Conservation (phyloP, 805 yeast species). For the Kazachstania africana region DNA sequence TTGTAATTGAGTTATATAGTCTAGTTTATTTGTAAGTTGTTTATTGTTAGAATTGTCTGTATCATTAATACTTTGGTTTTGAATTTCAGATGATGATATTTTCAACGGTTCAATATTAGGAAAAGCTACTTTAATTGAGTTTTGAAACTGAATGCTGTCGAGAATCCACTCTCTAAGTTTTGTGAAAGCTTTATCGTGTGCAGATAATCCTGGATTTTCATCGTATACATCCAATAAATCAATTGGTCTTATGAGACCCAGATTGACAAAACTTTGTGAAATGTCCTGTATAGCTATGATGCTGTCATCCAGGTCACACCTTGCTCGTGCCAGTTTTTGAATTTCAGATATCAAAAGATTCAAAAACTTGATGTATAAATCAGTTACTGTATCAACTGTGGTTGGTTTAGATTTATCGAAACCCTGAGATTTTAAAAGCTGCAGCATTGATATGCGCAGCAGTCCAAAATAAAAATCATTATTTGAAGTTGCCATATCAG, state of each 20-base stretch:
- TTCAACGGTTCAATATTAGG: conserved; percentile 19
- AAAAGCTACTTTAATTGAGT: conserved; percentile 30
- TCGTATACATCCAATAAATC: conserved; percentile 42
- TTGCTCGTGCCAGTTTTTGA: conserved; percentile 34
- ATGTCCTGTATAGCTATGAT: conserved; percentile 51
- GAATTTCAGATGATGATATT: conserved; percentile 6
- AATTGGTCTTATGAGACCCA: conserved; percentile 51
- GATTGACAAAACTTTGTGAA: conserved; percentile 53
- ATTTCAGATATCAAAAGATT: conserved; percentile 42
- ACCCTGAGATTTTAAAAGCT: conserved; percentile 63
- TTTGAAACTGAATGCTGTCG: conserved; percentile 31
- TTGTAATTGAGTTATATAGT: conserved; percentile 15
- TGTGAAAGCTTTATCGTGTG: conserved; percentile 37
- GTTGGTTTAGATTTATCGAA: conserved; percentile 68
- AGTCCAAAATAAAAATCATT: conserved; percentile 36
- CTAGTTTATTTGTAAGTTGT: conserved; percentile 2
- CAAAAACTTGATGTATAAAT: conserved; percentile 56
- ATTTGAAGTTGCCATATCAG: conserved; percentile 19
- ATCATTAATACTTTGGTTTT: neutral
- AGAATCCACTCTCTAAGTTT: conserved; percentile 48
- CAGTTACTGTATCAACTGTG: conserved; percentile 66
- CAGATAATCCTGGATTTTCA: conserved; percentile 32
- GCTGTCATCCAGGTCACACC: conserved; percentile 33
- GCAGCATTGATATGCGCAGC: conserved; percentile 39
- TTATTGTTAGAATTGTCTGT: neutral